Evolutionary conservation across 2,329 filamentous ascomycete species (phyloP).

Genomic region (Endothia cerciana): DNA sequence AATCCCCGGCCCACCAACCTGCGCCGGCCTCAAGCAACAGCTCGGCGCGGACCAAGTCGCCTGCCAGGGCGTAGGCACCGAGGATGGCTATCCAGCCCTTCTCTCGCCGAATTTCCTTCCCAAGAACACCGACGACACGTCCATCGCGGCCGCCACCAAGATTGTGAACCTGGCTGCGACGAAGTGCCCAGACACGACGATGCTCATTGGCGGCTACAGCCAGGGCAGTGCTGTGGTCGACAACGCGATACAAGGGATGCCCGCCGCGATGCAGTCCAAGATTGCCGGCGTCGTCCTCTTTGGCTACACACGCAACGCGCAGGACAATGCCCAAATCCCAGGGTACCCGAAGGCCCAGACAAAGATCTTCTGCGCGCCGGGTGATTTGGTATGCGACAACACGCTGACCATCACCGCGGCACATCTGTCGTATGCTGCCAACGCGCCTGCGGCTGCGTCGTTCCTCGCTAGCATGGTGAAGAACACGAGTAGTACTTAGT

Average conservation of each 20-base stretch:
- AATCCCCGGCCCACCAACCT: constrained; percentile 37
- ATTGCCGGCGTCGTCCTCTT: constrained; percentile 39
- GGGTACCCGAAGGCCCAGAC: constrained; percentile 31
- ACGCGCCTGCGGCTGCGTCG: constrained; percentile 30
- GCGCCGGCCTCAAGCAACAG: constrained; percentile 34
- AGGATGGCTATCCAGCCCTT: constrained; percentile 37
- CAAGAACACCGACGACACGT: constrained; percentile 35
- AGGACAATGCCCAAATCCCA: constrained; percentile 34
- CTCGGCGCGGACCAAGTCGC: constrained; percentile 36
- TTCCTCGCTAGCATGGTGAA: constrained; percentile 31
- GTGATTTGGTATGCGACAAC: constrained; percentile 36
- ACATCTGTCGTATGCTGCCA: constrained; percentile 33
- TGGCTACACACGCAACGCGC: constrained; percentile 37
- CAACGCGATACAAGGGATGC: constrained; percentile 36
- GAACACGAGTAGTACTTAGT: neutral
- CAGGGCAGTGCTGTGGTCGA: constrained; percentile 41
- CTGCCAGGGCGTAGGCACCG: constrained; percentile 40
- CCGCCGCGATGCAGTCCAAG: constrained; percentile 25
- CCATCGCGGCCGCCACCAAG: constrained; percentile 37
- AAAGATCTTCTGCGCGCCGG: constrained; percentile 34
- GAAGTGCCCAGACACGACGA: constrained; percentile 40
- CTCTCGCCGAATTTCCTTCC: constrained; percentile 37
- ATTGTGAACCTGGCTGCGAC: constrained; percentile 36
- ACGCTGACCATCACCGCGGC: constrained; percentile 33
- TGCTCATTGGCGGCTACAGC: constrained; percentile 38